These are phyloP conservation scores for Aspergillus leporis DNA, from an alignment of 495 filamentous ascomycete species.

Conservation along the genomic window DNA sequence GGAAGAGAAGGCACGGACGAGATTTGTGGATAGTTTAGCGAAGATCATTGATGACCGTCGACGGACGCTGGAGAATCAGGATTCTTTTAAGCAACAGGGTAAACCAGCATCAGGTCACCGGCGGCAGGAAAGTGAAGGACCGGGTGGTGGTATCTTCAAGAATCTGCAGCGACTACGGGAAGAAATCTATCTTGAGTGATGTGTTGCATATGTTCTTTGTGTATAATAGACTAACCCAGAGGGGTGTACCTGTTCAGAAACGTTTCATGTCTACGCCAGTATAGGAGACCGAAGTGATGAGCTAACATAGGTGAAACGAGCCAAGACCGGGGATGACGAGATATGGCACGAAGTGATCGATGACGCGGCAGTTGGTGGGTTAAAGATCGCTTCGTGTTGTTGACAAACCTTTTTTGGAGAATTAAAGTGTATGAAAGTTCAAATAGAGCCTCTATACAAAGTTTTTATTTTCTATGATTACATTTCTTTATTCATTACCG, in stretches of 20 bases:
- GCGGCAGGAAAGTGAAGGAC: conserved; percentile 46
- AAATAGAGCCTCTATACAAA: no score
- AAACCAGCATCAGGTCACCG: conserved; percentile 25
- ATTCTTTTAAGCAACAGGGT: conserved; percentile 29
- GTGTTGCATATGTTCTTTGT: background rate
- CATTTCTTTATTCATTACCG: no score
- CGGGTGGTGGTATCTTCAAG: conserved; percentile 75
- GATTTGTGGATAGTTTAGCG: conserved; percentile 78
- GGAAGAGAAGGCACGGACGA: conserved; percentile 81
- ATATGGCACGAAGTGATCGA: conserved; percentile 3
- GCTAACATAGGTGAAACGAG: conserved; percentile 13
- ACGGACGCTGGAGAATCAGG: conserved; percentile 54
- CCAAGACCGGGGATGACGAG: conserved; percentile 13
- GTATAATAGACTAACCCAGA: background rate
- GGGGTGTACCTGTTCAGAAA: background rate
- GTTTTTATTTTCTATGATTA: no score
- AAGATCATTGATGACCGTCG: conserved; percentile 58
- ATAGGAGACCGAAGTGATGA: background rate
- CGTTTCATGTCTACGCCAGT: conserved; percentile 7
- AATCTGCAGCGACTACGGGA: conserved; percentile 78
- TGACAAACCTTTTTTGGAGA: no score
- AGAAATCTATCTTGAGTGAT: conserved; percentile 62
- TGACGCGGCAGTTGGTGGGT: conserved; percentile 21
- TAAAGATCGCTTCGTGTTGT: no score
- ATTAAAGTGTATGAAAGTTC: no score